phyloP scores from a whole-genome alignment of 768 basidiomycete genomes.

The Termitomyces sp. region DNA sequence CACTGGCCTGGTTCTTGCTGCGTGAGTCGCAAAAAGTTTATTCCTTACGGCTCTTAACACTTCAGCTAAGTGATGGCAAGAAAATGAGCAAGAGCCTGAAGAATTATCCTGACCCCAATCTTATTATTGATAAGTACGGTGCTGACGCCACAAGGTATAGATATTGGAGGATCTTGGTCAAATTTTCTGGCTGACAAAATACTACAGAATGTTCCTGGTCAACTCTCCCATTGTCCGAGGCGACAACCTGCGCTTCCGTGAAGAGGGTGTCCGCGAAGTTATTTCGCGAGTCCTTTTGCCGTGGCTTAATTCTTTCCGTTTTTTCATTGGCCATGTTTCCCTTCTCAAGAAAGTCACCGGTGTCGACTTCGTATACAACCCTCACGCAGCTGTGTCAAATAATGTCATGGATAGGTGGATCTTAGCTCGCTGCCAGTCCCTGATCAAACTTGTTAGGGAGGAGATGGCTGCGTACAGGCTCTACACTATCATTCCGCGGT shows the following conservation, averaged over 20 bases:
- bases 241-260: conserved; percentile 96
- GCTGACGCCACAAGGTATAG: conserved; percentile 88
- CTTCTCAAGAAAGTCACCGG: conserved; percentile 80
- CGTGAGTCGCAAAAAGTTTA: conserved; percentile 48
- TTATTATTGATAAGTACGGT: conserved; percentile 88
- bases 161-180: neutral
- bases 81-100: conserved; percentile 99
- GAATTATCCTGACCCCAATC: conserved; percentile 95
- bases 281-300: conserved; percentile 94
- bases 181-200: conserved; percentile 2
- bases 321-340: conserved; percentile 94
- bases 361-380: conserved; percentile 80
- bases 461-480: conserved; percentile 98
- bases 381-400: conserved; percentile 75
- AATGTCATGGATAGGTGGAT: conserved; percentile 99
- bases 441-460: conserved; percentile 85
- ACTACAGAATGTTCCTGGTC: conserved; percentile 88
- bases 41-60: conserved; percentile 6
- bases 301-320: conserved; percentile 98
- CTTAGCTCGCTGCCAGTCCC: conserved; percentile 94
- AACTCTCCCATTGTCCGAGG: conserved; percentile 98
- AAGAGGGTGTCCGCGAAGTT: conserved; percentile 97
- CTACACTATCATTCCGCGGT: conserved; percentile 95
- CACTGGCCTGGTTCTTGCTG: conserved; percentile 92
- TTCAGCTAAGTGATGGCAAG: conserved; percentile 76